Base-by-base conservation (phyloP, 257 asterid species). In the Voacanga thouarsii region DNA sequence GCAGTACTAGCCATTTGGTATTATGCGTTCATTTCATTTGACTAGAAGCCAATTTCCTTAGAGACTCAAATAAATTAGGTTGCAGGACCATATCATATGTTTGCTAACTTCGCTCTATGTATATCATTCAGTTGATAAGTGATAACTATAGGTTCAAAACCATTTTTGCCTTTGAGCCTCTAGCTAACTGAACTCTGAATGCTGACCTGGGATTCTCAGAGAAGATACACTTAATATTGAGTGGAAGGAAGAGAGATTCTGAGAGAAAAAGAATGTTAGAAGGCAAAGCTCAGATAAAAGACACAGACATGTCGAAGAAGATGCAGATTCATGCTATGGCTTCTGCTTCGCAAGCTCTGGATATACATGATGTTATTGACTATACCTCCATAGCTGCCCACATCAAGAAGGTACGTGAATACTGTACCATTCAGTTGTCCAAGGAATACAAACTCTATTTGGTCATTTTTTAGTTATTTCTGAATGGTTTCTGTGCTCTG, bases 251-350 rank as follows among this genome's bases (percentile, higher is more conserved):
- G 11, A 65, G 14, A 65, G 23, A 64, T 9, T 12, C 19, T 24
- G n/a, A 24, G 49, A 21, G 41, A 26, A 45, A 56, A 21, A 79
- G 60, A 30, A 80, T 85, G 89, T 61, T 87, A 71, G 91, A 89
- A 87, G 92, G 93, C 44, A 88, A 84, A 80, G 90, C 80, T 80
- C 74, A 66, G 59, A 80, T 80, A 44, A 85, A 88, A 76, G 93
- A 89, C 43, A 86, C 92, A 70, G 96, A 92, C 61, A 90, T 92
- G 97, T 89, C 96, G 57, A 59, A 80, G 88, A 92, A 86, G 92
- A 92, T 94, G 98, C 98, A 94, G 91, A 88, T 89, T 61, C 92
- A 94, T 68, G 97, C 96, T 14, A 90, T 89, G 97, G 83, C 88
- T 65, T 87, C 69, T 81, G 97, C 96, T 78, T 92, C 98, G 75